These are phyloP conservation scores for Kondoa subrosea DNA, from an alignment of 768 basidiomycete genomes.

Conservation along the genomic window DNA sequence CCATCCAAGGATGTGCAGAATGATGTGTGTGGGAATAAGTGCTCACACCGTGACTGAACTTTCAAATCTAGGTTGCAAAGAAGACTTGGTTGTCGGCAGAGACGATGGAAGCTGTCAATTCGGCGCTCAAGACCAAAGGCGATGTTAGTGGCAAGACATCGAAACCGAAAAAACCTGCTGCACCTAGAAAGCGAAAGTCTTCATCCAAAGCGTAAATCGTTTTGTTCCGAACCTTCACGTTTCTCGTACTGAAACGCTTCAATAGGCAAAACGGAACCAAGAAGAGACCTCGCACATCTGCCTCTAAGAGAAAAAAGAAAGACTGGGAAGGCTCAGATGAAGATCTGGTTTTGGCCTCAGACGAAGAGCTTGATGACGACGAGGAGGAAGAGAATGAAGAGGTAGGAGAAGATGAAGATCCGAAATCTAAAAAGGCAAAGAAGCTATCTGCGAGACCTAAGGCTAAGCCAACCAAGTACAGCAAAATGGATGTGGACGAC, in stretches of 20 bases:
- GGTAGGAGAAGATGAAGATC: neutral
- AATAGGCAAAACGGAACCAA: constrained; percentile 4
- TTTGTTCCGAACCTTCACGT: neutral
- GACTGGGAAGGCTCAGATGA: neutral
- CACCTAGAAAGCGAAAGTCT: neutral
- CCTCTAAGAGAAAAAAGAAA: constrained; percentile 12
- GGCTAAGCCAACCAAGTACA: neutral
- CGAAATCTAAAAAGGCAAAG: neutral
- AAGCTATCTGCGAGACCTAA: neutral
- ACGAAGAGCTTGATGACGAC: neutral
- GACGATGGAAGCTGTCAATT: neutral
- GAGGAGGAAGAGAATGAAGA: neutral
- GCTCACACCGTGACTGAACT: neutral
- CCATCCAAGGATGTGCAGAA: constrained; percentile 42
- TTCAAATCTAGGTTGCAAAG: neutral
- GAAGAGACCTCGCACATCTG: constrained; percentile 3
- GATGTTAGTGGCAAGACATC: constrained; percentile 1
- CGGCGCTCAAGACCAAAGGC: constrained; percentile 8
- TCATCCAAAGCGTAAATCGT: neutral
- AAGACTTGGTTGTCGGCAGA: constrained; percentile 7
- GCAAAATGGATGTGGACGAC: neutral
- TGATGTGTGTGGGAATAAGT: neutral
- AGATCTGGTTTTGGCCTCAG: constrained; percentile 10
- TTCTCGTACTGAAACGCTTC: neutral
- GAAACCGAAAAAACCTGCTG: constrained; percentile 3